A percentile compares a stretch with the other conserved stretches of the same genome.
phyloP scores from a whole-genome alignment of 2,329 filamentous ascomycete genomes.

The Xylariomycetidae sp. region DNA sequence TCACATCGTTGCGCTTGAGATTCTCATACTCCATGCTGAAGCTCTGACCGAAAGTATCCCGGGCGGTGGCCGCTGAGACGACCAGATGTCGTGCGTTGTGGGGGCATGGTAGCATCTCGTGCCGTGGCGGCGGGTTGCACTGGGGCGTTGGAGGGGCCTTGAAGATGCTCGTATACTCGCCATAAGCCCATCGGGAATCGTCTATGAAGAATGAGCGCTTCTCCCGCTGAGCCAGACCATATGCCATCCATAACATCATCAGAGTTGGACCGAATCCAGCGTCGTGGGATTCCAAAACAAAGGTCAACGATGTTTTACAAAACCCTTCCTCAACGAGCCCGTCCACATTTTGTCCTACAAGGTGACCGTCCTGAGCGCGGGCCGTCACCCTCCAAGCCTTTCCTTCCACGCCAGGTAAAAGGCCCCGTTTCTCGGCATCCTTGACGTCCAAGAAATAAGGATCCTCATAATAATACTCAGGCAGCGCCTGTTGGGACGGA shows the following conservation, averaged over 20 bases:
- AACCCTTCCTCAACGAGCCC: conserved; percentile 44
- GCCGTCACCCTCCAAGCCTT: conserved; percentile 34
- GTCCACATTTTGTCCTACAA: conserved; percentile 45
- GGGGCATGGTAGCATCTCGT: conserved; percentile 77
- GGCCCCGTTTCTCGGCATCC: conserved; percentile 62
- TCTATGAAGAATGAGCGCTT: conserved; percentile 78
- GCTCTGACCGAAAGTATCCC: conserved; percentile 57
- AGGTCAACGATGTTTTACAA: conserved; percentile 71
- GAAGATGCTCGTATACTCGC: conserved; percentile 70
- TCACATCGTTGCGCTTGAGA: conserved; percentile 42
- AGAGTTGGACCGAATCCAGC: conserved; percentile 74
- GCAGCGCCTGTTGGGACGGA: conserved; percentile 39
- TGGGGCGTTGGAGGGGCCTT: conserved; percentile 56
- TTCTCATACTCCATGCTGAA: conserved; percentile 52
- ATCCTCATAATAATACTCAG: conserved; percentile 58
- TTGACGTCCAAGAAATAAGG: conserved; percentile 68
- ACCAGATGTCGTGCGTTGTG: conserved; percentile 70
- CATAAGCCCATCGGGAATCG: conserved; percentile 79
- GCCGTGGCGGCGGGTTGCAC: conserved; percentile 67
- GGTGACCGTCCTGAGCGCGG: conserved; percentile 22
- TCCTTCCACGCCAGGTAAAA: conserved; percentile 47
- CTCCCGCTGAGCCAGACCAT: conserved; percentile 72
- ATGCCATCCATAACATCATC: conserved; percentile 79
- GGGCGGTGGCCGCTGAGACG: conserved; percentile 64
- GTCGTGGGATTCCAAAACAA: conserved; percentile 68